Conservation (phyloP, 805 yeast species). For the Tetrapisispora arboricola region DNA sequence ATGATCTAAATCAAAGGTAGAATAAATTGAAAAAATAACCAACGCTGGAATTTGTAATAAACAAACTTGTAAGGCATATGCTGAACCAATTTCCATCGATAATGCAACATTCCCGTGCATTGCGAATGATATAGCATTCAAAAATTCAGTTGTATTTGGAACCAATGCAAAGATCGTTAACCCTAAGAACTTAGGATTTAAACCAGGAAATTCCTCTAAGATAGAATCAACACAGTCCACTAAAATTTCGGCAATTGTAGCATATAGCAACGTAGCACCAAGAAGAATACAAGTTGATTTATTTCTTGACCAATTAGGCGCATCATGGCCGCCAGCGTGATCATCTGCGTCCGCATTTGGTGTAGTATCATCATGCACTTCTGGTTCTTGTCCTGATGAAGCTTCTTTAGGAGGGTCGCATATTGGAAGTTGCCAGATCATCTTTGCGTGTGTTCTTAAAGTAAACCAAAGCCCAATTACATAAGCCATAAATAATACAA, state of each 20-base stretch:
- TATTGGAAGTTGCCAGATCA: constrained; percentile 79
- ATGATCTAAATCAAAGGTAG: constrained; percentile 29
- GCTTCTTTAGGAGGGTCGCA: constrained; percentile 13
- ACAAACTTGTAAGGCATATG: constrained; percentile 93
- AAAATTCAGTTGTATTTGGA: constrained; percentile 93
- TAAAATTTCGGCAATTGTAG: constrained; percentile 86
- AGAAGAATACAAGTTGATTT: constrained; percentile 77
- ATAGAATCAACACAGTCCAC: constrained; percentile 91
- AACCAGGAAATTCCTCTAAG: constrained; percentile 54
- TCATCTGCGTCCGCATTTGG: constrained; percentile 30
- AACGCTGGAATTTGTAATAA: constrained; percentile 86
- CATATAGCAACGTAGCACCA: constrained; percentile 78
- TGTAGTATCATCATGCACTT: background rate
- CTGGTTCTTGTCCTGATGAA: constrained; percentile 2
- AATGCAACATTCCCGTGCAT: constrained; percentile 91
- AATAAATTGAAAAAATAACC: constrained; percentile 62
- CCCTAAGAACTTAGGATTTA: constrained; percentile 85
- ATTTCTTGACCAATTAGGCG: constrained; percentile 90
- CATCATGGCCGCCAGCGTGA: constrained; percentile 7
- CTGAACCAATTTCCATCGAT: constrained; percentile 96
- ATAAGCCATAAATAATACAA: constrained; percentile 73
- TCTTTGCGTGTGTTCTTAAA: constrained; percentile 88
- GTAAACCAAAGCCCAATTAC: constrained; percentile 87
- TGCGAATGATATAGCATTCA: constrained; percentile 95
- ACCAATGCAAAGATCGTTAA: constrained; percentile 90